Evolutionary conservation across 192 early-diverging fungal genomes (phyloP), one percentile per base, ranked within the genome.

Genomic region (Coemansia sp.): DNA sequence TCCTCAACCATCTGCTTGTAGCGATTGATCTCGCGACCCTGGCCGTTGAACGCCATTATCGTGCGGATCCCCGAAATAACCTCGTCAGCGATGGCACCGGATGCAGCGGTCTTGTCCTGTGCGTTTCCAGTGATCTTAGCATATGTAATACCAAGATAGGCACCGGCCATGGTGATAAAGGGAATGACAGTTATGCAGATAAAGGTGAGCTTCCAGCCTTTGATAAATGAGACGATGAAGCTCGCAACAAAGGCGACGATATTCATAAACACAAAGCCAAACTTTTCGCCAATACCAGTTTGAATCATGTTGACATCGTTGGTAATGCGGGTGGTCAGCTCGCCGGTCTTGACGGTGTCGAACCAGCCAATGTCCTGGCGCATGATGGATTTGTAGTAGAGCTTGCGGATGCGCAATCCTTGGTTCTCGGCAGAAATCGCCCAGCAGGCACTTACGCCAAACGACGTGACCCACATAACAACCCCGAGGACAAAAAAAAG

Each of bases 331-430:
- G 94, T 92, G 15, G 92, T 90, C 52, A 97, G 82, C 58, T 90
- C 89, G 58, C 92, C 94, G 56, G 87, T 85, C 71, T 87, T 82
- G 23, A 85, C 76, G 35, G 83, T 79, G 68, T 97, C 95, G 72
- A 94, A 95, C 88, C 90, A 97, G 23, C 84, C 85, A 70, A 94
- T 91, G 49, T 97, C 93, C 78, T 95, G 94, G 55, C 91, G 87
- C 59, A 97, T 86, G 56, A 97, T 88, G 31, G 90, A 81, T 39
- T 85, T 71, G 42, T 95, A 84, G 75, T 93, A 97, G 34, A 77
- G 67, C 71, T 89, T 78, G 61, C 94, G 86, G 57, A 95, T 91
- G 45, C 93, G 86, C 58, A 90, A 83, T 15, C 88, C 75, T 67
- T 89, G 90, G 73, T 79, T 83, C 58, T 87, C 88, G 7, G 83